Evolutionary conservation across 768 basidiomycete genomes (phyloP), one percentile per base, ranked within the genome.

Genomic region (Chalciporus pseudorubinellus): DNA sequence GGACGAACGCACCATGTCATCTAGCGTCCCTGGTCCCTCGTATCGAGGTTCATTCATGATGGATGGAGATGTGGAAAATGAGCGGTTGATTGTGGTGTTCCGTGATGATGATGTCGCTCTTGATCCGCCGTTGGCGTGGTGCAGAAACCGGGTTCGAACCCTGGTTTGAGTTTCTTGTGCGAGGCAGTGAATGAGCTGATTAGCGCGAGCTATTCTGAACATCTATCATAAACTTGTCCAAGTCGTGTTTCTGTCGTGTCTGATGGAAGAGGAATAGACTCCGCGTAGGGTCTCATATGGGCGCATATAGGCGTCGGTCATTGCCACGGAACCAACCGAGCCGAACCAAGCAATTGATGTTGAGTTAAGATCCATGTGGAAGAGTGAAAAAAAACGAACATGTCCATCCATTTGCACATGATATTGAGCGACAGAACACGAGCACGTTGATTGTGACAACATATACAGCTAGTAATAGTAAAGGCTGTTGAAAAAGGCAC

Each of bases 391-490:
- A 33, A 34, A 14, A 34, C 16, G 13, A 34, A 34, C 33, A 33
- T 33, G 8, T 53, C 53, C 58, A 63, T 61, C 60, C 47, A 44
- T 11, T 31, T 31, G 29, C 29, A 31, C 12, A 31, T 31, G 8
- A 31, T 29, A 38, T 59, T 12, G 44, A 40, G 39, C 55, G 56
- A 57, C 52, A 56, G 58, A 55, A 61, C 63, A 66, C 53, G 55
- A 66, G 58, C 61, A 52, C 20, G 43, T 60, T 26, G 52, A 53
- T 52, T 51, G 55, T 44, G 57, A 63, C 54, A 65, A 53, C 60
- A 69, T 67, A 57, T 69, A 63, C 63, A 70, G 42, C 56, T 47
- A 46, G 55, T 50, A 56, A 33, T 41, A 56, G 38, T 41, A 67
- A 60, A 51, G 34, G 43, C 55, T 41, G 55, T 50, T 51, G 52